These are phyloP conservation scores for Rhynchospora tenuis DNA, from an alignment of 176 grass and related monocot species.

Conservation along the genomic window DNA sequence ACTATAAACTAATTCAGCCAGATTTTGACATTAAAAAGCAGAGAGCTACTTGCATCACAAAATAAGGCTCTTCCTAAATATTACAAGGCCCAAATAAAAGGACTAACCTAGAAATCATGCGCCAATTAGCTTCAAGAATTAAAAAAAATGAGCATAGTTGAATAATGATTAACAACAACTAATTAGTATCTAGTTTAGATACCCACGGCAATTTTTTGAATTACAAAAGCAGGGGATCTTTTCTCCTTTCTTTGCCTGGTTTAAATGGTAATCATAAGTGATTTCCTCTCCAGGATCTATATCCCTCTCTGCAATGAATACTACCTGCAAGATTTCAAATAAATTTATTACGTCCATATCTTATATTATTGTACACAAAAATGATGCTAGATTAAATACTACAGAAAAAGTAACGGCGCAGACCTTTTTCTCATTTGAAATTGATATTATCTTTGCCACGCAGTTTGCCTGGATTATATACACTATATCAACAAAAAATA, in stretches of 20 bases:
- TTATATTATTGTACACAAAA: background rate
- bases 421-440: conserved; percentile 89
- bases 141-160: background rate
- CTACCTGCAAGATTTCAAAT: conserved; percentile 40
- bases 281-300: conserved; percentile 96
- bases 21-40: background rate
- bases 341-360: background rate
- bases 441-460: conserved; percentile 77
- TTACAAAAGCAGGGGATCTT: conserved; percentile 88
- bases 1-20: background rate
- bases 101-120: conserved; percentile 4
- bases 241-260: conserved; percentile 79
- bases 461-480: conserved; percentile 70
- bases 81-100: conserved; percentile 7
- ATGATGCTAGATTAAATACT: background rate
- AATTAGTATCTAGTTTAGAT: conserved; percentile 57
- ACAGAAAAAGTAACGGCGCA: background rate
- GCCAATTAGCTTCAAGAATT: background rate
- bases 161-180: background rate
- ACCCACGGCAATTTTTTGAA: conserved; percentile 68
- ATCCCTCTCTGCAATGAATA: conserved; percentile 83
- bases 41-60: background rate
- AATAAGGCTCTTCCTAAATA: background rate
- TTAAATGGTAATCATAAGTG: conserved; percentile 94
- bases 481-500: background rate